These are phyloP conservation scores for Glycine tomentella DNA, from an alignment of 306 rosid species.

Conservation along the genomic window DNA sequence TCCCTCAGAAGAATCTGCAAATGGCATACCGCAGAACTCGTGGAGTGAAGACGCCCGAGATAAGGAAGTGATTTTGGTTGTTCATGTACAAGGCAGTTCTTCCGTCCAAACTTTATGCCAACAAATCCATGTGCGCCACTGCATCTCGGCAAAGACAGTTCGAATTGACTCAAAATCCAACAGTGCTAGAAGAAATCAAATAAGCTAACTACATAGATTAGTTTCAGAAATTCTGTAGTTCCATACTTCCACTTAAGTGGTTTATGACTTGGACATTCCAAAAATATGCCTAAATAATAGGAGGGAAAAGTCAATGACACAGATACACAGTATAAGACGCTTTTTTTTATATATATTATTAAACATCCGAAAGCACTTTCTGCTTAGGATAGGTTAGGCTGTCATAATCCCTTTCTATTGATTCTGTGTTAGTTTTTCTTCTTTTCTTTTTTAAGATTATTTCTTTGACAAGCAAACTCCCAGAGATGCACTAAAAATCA, in stretches of 20 bases:
- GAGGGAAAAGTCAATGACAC: slow-evolving; percentile 35
- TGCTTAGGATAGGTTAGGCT: slow-evolving; percentile 39
- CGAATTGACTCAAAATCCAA: slow-evolving; percentile 63
- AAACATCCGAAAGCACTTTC: slow-evolving; percentile 18
- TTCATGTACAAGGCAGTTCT: slow-evolving; percentile 76
- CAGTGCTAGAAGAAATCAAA: slow-evolving; percentile 59
- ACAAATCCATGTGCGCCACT: slow-evolving; percentile 68
- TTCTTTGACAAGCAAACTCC: not conserved
- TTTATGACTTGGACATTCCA: slow-evolving; percentile 38
- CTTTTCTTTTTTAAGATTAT: not conserved
- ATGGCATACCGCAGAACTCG: slow-evolving; percentile 85
- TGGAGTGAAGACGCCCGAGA: slow-evolving; percentile 89
- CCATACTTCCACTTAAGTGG: slow-evolving; percentile 20
- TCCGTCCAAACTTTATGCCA: slow-evolving; percentile 56
- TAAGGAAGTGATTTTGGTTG: slow-evolving; percentile 72
- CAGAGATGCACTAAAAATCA: no score
- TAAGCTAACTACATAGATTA: slow-evolving; percentile 47
- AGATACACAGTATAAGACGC: slow-evolving; percentile 13
- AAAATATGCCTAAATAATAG: slow-evolving; percentile 36
- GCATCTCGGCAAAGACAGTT: slow-evolving; percentile 66
- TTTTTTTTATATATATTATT: slow-evolving; percentile 8
- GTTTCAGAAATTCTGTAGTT: slow-evolving; percentile 34
- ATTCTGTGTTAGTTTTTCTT: not conserved
- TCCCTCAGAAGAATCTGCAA: slow-evolving; percentile 67
- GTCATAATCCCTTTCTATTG: slow-evolving; percentile 17